Base-by-base conservation (phyloP, 2,329 filamentous ascomycete species). In the Sporothrix humicola region DNA sequence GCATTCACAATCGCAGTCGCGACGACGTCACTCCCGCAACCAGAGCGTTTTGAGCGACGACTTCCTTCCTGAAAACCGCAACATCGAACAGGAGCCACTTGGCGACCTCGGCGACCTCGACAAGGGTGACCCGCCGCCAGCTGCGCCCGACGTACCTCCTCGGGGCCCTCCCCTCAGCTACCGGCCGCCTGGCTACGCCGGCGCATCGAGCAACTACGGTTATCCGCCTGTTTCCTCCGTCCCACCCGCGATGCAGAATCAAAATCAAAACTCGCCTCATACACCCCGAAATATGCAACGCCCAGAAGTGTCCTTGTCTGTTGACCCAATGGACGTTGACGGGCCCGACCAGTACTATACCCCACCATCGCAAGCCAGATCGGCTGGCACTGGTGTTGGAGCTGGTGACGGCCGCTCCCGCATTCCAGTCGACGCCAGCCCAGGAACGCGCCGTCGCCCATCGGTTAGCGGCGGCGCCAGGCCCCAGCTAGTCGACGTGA, bases 101-200 rank as follows among this genome's bases (percentile, higher is more conserved):
- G 74, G 79, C 48, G 75, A 77, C 76, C 20, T 46, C 42, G 71
- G 63, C 4, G 20, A 56, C 44, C 52, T 37, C 2, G 50, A 69
- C 54, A 46, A 70, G 26, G 44, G 48, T 6, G 79, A 82, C 6
- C 79, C 83, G 61, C 84, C 82, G 12, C 86, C 88, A 20, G 83
- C 84, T 69, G 89, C 87, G 48, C 88, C 91, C 76, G 90, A 92
- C 76, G 87, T 86, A 42, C 88, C 90, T 72, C 52, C 52, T 23
- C 85, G 85, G 77, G 86, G 84, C 9, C 88, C 88, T 54, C 89
- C 91, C 4, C 78, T 85, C 50, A 89, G 87, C 79, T 90, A 89
- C 80, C 86, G 83, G 75, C 83, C 85, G 48, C 85, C 87, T 15
- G 37, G 37, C 9, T 82, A 85, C 77, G 63, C 61, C 46, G 65